phyloP scores from a whole-genome alignment of 1,139 yeast species.

The Geotrichum phurueaensis region DNA sequence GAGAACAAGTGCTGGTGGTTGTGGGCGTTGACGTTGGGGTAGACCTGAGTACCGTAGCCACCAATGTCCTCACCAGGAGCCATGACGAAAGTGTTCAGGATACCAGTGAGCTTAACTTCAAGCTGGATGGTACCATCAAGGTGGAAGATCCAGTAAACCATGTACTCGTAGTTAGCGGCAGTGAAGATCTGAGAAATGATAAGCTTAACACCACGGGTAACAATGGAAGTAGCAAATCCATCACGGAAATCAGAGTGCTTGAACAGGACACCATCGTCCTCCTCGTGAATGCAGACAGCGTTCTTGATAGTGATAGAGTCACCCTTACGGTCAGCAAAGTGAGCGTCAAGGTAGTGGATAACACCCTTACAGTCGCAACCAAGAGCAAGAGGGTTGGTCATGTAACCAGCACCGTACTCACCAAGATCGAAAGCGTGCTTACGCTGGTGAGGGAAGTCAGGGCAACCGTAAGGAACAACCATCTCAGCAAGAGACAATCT shows the following conservation, averaged over 20 bases:
- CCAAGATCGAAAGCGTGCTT: conserved; percentile 84
- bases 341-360: conserved; percentile 73
- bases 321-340: conserved; percentile 60
- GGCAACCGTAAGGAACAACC: conserved; percentile 81
- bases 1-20: conserved; percentile 81
- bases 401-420: conserved; percentile 81
- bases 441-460: conserved; percentile 75
- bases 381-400: conserved; percentile 69
- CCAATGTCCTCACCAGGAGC: conserved; percentile 60
- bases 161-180: conserved; percentile 80
- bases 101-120: conserved; percentile 75
- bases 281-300: conserved; percentile 80
- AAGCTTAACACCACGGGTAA: conserved; percentile 68
- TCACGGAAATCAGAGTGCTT: conserved; percentile 84
- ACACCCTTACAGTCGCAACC: conserved; percentile 86
- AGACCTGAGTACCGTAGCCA: conserved; percentile 75
- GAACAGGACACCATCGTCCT: conserved; percentile 71
- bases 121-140: conserved; percentile 79
- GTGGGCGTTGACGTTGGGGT: conserved; percentile 77
- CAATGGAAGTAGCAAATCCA: conserved; percentile 65
- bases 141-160: conserved; percentile 75
- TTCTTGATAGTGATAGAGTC: conserved; percentile 64
- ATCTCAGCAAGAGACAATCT: conserved; percentile 72
- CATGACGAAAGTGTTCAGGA: conserved; percentile 58
- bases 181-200: conserved; percentile 75